Conservation (phyloP, 768 basidiomycete genomes). For the Boletus vinaceobasis region DNA sequence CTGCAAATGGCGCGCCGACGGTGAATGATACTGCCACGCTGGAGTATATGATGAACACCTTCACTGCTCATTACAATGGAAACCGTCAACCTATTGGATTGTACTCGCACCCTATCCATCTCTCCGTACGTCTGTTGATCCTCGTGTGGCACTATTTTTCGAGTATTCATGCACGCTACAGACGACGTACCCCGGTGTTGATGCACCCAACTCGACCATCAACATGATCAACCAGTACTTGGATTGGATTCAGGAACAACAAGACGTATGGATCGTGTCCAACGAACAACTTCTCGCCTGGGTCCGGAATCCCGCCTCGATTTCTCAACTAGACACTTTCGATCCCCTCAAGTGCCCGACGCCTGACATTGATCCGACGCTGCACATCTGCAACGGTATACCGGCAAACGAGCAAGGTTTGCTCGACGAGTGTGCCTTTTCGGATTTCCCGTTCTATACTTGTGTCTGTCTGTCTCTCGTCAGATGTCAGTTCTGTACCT, state of each 20-base stretch:
- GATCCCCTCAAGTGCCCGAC: not conserved
- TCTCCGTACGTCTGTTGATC: not conserved
- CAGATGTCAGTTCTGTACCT: not conserved
- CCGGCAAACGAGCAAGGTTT: not conserved
- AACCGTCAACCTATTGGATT: not conserved
- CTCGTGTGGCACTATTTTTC: not conserved
- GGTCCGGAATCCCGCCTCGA: not conserved
- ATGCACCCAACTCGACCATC: not conserved
- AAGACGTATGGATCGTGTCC: conserved; percentile 1
- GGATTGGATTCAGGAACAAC: conserved; percentile 1
- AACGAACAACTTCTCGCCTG: not conserved
- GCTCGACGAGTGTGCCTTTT: not conserved
- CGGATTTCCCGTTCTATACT: not conserved
- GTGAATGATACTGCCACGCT: not conserved
- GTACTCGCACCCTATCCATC: not conserved
- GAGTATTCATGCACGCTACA: not conserved
- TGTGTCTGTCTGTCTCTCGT: not conserved
- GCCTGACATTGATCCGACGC: not conserved
- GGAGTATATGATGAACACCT: not conserved
- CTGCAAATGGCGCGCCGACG: not conserved
- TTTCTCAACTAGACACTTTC: not conserved
- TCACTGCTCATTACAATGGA: not conserved
- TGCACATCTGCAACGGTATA: not conserved
- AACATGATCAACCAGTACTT: not conserved
- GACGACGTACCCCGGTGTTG: conserved; percentile 1